Evolutionary conservation across 1,139 yeast species (phyloP).

Genomic region (Magnusiomyces fungicola): DNA sequence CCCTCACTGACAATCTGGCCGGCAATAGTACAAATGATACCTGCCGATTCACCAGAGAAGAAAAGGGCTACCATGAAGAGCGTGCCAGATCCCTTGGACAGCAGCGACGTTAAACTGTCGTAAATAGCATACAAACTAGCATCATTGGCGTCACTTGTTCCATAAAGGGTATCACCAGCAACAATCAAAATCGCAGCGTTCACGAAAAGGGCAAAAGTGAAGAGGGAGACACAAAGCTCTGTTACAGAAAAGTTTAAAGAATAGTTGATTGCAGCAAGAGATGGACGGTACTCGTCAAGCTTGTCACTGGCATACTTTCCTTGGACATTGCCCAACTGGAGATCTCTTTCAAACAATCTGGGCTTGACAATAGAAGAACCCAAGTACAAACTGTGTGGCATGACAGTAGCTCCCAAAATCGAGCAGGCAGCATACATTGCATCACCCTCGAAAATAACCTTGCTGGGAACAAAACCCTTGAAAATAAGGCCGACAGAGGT

Average conservation of each 20-base stretch:
- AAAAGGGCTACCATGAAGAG: constrained; percentile 87
- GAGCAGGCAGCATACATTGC: constrained; percentile 87
- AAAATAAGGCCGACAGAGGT: constrained; percentile 50
- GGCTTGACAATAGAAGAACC: constrained; percentile 95
- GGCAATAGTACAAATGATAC: constrained; percentile 94
- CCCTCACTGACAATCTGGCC: constrained; percentile 98
- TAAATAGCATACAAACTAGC: constrained; percentile 89
- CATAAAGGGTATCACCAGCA: constrained; percentile 72
- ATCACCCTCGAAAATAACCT: constrained; percentile 61
- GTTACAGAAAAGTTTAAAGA: constrained; percentile 67
- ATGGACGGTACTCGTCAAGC: constrained; percentile 47
- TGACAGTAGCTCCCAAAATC: constrained; percentile 91
- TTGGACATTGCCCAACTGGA: constrained; percentile 49
- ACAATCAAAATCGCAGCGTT: constrained; percentile 79
- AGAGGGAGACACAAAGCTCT: constrained; percentile 65
- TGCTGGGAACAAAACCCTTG: constrained; percentile 73
- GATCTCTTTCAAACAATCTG: constrained; percentile 73
- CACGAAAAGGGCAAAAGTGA: constrained; percentile 77
- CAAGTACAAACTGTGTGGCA: constrained; percentile 91
- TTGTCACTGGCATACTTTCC: constrained; percentile 26
- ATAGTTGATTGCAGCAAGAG: constrained; percentile 61
- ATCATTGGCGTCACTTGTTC: constrained; percentile 62
- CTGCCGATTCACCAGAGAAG: constrained; percentile 97
- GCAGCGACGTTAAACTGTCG: constrained; percentile 58
- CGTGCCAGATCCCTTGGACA: constrained; percentile 88